Conservation (phyloP, 495 filamentous ascomycete species). For the Elaphomyces granulatus region DNA sequence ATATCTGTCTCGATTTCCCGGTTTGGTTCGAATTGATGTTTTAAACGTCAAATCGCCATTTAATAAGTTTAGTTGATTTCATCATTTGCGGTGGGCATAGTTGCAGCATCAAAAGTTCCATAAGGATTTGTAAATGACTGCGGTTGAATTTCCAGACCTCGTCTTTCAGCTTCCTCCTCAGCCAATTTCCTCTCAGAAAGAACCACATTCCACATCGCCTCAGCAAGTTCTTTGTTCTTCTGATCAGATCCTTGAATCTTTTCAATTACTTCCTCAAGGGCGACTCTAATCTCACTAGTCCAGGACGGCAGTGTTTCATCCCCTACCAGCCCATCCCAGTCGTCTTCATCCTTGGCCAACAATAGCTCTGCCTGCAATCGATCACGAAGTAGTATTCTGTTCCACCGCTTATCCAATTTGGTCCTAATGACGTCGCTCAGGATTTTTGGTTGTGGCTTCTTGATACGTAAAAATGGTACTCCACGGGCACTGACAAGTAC, state of each 20-base stretch:
- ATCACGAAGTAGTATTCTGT: conserved; percentile 17
- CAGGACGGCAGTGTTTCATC: conserved; percentile 13
- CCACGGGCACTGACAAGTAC: conserved; percentile 40
- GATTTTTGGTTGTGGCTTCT: conserved; percentile 49
- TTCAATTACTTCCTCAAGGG: conserved; percentile 9
- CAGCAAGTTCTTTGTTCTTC: conserved; percentile 18
- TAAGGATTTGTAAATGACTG: too few relatives aligned
- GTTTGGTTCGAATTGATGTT: too few relatives aligned
- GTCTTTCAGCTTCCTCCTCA: conserved; percentile 20
- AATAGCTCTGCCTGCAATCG: conserved; percentile 21
- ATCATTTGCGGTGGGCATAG: too few relatives aligned
- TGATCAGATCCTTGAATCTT: conserved; percentile 15
- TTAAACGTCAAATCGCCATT: too few relatives aligned
- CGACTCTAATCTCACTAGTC: conserved; percentile 9
- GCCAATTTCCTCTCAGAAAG: conserved; percentile 27
- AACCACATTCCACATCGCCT: conserved; percentile 30
- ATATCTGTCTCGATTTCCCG: too few relatives aligned
- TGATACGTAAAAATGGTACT: conserved; percentile 55
- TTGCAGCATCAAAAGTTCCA: too few relatives aligned
- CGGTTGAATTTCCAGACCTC: too few relatives aligned
- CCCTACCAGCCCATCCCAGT: conserved; percentile 35
- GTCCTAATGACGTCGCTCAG: conserved; percentile 42
- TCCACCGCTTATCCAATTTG: conserved; percentile 32
- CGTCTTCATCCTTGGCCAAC: conserved; percentile 42
- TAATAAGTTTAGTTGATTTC: too few relatives aligned